phyloP scores from a whole-genome alignment of 768 basidiomycete species.

The Suillus discolor region DNA sequence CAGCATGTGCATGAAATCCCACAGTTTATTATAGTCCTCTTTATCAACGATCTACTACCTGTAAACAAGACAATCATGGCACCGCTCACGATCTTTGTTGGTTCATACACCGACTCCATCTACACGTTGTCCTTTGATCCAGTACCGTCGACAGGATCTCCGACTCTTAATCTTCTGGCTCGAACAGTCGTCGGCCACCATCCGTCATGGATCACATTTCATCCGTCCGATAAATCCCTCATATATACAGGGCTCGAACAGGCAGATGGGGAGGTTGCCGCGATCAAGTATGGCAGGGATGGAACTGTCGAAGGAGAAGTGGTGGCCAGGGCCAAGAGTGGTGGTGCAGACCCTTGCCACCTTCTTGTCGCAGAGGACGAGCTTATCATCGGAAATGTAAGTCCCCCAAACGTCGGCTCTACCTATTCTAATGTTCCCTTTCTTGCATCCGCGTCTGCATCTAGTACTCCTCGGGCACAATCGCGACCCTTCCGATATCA shows the following conservation, averaged over 20 bases:
- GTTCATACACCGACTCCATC: constrained; percentile 67
- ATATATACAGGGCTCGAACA: constrained; percentile 71
- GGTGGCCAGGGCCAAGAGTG: constrained; percentile 49
- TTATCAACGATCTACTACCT: neutral
- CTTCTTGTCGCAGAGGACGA: constrained; percentile 58
- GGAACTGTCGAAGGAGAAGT: constrained; percentile 44
- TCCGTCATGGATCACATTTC: constrained; percentile 76
- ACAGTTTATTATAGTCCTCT: neutral
- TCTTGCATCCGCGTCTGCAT: constrained; percentile 2
- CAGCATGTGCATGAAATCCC: neutral
- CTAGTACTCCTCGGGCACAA: constrained; percentile 70
- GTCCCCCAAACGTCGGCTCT: constrained; percentile 32
- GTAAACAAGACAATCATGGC: constrained; percentile 16
- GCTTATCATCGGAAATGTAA: constrained; percentile 71
- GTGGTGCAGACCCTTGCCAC: constrained; percentile 67
- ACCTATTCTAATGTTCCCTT: neutral
- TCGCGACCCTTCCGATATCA: constrained; percentile 60
- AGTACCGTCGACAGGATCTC: constrained; percentile 53
- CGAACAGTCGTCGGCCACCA: constrained; percentile 55
- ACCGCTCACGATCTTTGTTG: constrained; percentile 51
- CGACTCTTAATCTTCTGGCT: constrained; percentile 50
- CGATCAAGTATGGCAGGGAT: constrained; percentile 56
- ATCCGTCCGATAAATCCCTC: constrained; percentile 57
- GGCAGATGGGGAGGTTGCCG: constrained; percentile 60
- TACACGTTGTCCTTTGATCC: constrained; percentile 68